A percentile compares a stretch with the other conserved stretches of the same genome.
These are phyloP conservation scores for Russula foetens DNA, from an alignment of 768 basidiomycete species.

Conservation along the genomic window DNA sequence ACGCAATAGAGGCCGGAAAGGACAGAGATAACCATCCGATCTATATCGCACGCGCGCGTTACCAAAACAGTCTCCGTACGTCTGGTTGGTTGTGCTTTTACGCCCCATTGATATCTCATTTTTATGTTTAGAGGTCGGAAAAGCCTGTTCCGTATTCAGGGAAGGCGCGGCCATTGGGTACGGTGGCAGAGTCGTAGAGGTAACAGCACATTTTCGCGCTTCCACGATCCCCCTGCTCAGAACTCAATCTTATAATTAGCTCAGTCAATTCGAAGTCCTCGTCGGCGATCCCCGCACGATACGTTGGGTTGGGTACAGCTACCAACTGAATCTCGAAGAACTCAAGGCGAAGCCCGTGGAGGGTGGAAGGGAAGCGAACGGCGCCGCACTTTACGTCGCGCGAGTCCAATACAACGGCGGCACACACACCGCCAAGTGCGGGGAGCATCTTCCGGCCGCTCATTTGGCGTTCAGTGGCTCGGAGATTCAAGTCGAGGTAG, in stretches of 20 bases:
- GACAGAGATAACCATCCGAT: slow-evolving; percentile 43
- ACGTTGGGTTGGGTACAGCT: slow-evolving; percentile 46
- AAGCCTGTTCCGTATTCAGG: slow-evolving; percentile 48
- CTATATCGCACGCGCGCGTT: slow-evolving; percentile 52
- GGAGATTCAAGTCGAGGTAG: slow-evolving; percentile 46
- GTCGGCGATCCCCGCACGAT: slow-evolving; percentile 50
- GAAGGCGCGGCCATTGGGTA: slow-evolving; percentile 62
- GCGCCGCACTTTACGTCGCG: slow-evolving; percentile 52
- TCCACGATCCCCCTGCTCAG: background rate
- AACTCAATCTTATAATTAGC: slow-evolving; percentile 28
- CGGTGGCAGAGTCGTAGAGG: slow-evolving; percentile 49
- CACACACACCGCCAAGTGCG: slow-evolving; percentile 58
- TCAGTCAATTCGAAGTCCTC: slow-evolving; percentile 61
- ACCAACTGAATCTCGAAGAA: slow-evolving; percentile 35
- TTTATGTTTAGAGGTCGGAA: slow-evolving; percentile 49
- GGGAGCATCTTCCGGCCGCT: slow-evolving; percentile 44
- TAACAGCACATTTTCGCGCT: slow-evolving; percentile 25
- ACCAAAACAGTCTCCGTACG: slow-evolving; percentile 50
- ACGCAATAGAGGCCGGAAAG: slow-evolving; percentile 46
- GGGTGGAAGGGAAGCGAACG: slow-evolving; percentile 57
- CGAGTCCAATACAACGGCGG: slow-evolving; percentile 45
- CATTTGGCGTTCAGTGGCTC: slow-evolving; percentile 42
- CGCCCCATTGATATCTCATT: slow-evolving; percentile 8
- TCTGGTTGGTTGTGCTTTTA: background rate
- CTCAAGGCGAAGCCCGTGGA: slow-evolving; percentile 52